Base-by-base conservation (phyloP, 1,284 basidiomycete genomes). In the Ceratobasidium sp. region DNA sequence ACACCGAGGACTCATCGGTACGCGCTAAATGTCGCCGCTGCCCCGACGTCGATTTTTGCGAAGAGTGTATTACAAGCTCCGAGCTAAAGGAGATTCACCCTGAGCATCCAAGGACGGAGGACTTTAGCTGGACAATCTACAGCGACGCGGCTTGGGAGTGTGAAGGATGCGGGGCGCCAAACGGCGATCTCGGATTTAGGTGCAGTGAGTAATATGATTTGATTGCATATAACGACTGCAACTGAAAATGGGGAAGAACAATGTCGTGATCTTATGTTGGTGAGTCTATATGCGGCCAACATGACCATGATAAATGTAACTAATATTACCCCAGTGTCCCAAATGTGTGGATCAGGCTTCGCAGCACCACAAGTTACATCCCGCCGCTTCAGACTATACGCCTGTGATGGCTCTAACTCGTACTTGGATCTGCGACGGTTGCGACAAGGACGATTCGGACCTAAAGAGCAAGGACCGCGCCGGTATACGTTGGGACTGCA, bases 101-200 rank as follows among this genome's bases (percentile, higher is more conserved):
- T 5, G 51, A 39, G 39, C 63, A 67, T 40, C 39, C 61, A 12
- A 26, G 33, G 0, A 61, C 42, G 73, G 51, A 55, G 6, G 63
- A 67, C n/a, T 76, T 76, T 33, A 44, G 44, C 2, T 76, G 60
- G 63, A 55, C 33, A 23, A n/a, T 18, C 18, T 76, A 76, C 28
- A 66, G 63, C 49, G 63, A 76, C 44, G 60, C 73, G 4, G 33
- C 49, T 18, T 76, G 63, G 73, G 63, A 56, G 53, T 76, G 73
- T 20, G 63, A 76, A 28, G 73, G 73, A 9, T 76, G 73, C 26
- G 73, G 33, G 23, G 20, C 63, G 13, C 51, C 63, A 39, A 76
- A 76, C 20, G 73, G 73, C 0, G 73, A 76, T 18, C 61, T 76
- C 20, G 73, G 61, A 9, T 76, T 76, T 44, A 66, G 42, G 53